Conservation (phyloP, 108 stramenopile genomes). For the Parietichytrium sp. region DNA sequence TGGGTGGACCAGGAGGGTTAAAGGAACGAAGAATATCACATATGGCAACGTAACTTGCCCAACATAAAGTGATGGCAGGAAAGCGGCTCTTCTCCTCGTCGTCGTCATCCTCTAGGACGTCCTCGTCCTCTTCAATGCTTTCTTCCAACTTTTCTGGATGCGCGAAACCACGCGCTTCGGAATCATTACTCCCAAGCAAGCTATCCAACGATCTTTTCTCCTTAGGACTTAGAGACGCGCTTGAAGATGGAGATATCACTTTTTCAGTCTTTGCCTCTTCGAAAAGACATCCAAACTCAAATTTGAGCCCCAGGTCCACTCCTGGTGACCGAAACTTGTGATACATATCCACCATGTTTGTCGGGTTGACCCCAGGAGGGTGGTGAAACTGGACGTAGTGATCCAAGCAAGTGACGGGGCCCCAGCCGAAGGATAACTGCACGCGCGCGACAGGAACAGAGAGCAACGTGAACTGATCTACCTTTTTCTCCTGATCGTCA, state of each 20-base stretch:
- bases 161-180: neutral
- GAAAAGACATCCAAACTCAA: neutral
- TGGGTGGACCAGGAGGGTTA: neutral
- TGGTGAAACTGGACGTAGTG: slow-evolving; percentile 24
- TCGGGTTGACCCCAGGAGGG: neutral
- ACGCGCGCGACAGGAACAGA: neutral
- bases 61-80: neutral
- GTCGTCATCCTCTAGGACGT: neutral
- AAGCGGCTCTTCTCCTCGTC: neutral
- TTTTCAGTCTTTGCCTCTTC: neutral
- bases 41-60: neutral
- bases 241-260: too few species aligned
- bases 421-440: slow-evolving; percentile 10
- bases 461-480: neutral
- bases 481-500: neutral
- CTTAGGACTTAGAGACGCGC: too few species aligned
- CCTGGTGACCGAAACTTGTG: neutral
- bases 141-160: too few species aligned
- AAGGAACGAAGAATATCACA: slow-evolving; percentile 21
- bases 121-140: neutral
- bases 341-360: slow-evolving; percentile 25
- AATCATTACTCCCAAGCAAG: neutral
- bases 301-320: slow-evolving; percentile 31
- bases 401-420: neutral
- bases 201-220: too few species aligned